Evolutionary conservation across 495 filamentous ascomycete genomes (phyloP).

Genomic region (Tuber indicum): DNA sequence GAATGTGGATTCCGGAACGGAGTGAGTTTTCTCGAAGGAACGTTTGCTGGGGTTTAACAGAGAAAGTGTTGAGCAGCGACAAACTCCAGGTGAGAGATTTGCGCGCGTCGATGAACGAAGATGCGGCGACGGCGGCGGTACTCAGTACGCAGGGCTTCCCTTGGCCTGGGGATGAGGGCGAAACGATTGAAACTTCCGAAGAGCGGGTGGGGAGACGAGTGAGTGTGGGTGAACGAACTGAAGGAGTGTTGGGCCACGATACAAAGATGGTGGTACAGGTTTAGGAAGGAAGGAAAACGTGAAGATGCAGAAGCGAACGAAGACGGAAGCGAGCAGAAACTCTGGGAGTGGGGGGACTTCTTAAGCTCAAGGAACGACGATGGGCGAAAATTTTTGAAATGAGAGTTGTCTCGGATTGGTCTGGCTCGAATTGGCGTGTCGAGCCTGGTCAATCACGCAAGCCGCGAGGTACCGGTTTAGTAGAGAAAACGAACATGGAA

Average conservation of each 20-base stretch:
- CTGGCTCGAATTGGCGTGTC: constrained; percentile 5
- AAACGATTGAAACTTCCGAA: constrained; percentile 21
- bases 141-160: not conserved
- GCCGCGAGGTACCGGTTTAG: constrained; percentile 17
- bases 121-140: not conserved
- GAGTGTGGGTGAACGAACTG: not conserved
- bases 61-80: not conserved
- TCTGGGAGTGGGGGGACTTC: constrained; percentile 16
- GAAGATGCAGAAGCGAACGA: constrained; percentile 18
- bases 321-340: constrained; percentile 6
- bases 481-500: constrained; percentile 22
- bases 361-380: constrained; percentile 30
- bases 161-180: constrained; percentile 9
- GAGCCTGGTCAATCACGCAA: not conserved
- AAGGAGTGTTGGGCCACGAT: constrained; percentile 2
- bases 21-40: constrained; percentile 12
- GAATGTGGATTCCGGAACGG: constrained; percentile 2
- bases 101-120: not conserved
- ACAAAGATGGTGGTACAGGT: not conserved
- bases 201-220: not conserved
- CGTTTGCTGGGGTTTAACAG: constrained; percentile 4
- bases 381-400: constrained; percentile 12
- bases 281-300: constrained; percentile 15
- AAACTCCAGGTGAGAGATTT: not conserved
- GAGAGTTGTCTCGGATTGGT: constrained; percentile 16